phyloP scores from a whole-genome alignment of 2,329 filamentous ascomycete genomes.

The Botryotinia globosa region DNA sequence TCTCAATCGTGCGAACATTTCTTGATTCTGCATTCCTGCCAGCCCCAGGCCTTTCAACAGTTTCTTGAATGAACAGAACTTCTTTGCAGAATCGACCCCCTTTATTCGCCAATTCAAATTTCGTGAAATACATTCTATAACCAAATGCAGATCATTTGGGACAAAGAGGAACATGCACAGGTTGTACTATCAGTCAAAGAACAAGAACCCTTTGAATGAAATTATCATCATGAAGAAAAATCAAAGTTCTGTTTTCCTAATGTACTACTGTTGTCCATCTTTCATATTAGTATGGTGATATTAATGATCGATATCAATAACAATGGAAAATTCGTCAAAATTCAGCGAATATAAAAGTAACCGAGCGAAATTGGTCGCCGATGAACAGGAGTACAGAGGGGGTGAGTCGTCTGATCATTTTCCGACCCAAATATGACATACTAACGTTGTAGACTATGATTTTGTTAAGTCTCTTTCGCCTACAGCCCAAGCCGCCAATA shows the following conservation, averaged over 20 bases:
- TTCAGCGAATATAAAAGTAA: background rate
- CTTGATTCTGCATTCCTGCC: background rate
- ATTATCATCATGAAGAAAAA: background rate
- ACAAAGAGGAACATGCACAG: background rate
- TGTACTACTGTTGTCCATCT: background rate
- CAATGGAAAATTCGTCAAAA: background rate
- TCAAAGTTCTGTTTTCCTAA: background rate
- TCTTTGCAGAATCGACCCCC: background rate
- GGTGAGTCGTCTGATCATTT: background rate
- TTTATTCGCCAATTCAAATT: background rate
- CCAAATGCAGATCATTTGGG: background rate
- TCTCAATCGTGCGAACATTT: background rate
- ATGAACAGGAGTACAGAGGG: background rate
- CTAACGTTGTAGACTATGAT: slow-evolving; percentile 51
- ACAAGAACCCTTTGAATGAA: too few relatives aligned
- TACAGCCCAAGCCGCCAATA: slow-evolving; percentile 69
- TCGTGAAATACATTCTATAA: background rate
- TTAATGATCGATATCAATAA: background rate
- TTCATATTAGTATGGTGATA: too few relatives aligned
- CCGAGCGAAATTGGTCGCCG: background rate
- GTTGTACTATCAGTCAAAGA: background rate
- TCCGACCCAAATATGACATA: background rate
- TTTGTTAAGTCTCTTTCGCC: slow-evolving; percentile 73
- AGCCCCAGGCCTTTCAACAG: background rate
- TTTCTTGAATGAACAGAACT: background rate